Evolutionary conservation across 768 basidiomycete species (phyloP), one percentile per base, ranked within the genome.

Genomic region (Xerocomellus intermedius): DNA sequence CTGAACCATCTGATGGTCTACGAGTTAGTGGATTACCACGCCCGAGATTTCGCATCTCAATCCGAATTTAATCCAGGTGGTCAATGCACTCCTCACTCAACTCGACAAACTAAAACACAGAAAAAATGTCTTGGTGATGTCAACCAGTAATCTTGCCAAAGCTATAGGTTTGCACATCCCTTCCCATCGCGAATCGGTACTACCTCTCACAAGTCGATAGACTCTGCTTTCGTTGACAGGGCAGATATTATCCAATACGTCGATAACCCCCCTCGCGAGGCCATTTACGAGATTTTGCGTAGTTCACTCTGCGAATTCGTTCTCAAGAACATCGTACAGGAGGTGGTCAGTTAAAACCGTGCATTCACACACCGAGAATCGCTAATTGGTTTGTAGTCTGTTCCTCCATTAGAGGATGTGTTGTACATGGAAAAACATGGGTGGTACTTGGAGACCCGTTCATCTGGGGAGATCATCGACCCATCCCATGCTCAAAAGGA

Each of bases 161-260:
- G 94, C 97, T 0, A 99, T 99, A 52, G 95, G 94, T 94, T 57
- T 49, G 79, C 60, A 37, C 17, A 37, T 36, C n/a, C 42, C 41
- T 33, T 41, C 8, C 22, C 22, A 38, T 54, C 22, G 8, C 6
- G 2, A 13, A 21, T 38, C 17, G 19, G 16, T 16, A 8, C 36
- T 17, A 6, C 21, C n/a, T 48, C 58, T 52, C 28, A 56, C 42
- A 46, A 42, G 19, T 43, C 43, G 9, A 33, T 19, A 98, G 96
- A 99, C 64, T 85, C 84, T 47, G 97, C 96, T 4, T 98, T 98
- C 68, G 85, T 98, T 45, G 97, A 98, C 67, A 87, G 97, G 38
- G 97, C 96, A 9, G 97, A 99, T 64, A 94, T 98, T 46, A 84
- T 97, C 19, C 95, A 96, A 76, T 97, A 93, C 64, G 81, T 98